Base-by-base conservation (phyloP, 2,329 filamentous ascomycete species). In the Fragosphaeria purpurea region DNA sequence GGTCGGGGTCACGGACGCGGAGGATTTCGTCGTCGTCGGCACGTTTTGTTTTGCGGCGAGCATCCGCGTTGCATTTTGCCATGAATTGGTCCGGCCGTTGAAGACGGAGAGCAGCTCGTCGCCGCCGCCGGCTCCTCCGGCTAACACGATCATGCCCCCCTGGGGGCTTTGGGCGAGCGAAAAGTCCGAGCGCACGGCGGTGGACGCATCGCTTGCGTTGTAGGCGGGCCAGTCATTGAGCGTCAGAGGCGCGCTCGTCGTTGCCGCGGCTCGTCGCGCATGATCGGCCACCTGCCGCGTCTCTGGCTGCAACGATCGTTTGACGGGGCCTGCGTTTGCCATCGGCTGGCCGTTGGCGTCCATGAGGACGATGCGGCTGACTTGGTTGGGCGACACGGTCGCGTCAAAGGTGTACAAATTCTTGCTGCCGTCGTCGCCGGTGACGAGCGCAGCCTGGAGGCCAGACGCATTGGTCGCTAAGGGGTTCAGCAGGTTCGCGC, bases 351-450 rank as follows among this genome's bases (percentile, higher is more conserved):
- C 86, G 41, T 74, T 71, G 9, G 75, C 74, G 55, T 80, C 77
- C 45, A 85, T 65, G 11, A 95, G 66, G 13, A 88, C 76, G 35
- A 83, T 79, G 50, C 85, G 80, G 35, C 77, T 79, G 42, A 95
- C 86, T 6, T 71, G 67, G 62, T 94, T 95, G 4, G 91, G 90
- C 0, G 83, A 80, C 8, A 75, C 72, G 11, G 76, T 76, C 67
- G 89, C 77, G 62, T 95, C 82, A 59, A 93, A 95, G 9, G 82
- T 80, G 58, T 89, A 81, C 13, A 97, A 70, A 40, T 83, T 80
- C 62, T 87, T 90, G 65, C 85, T 90, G 33, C 77, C 82, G 63
- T 95, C 88, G 41, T 80, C 76, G 30, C 85, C 86, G 10, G 72
- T 70, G n/a, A 94, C 67, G 4, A 95, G 61, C 0, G 80, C 73